Evolutionary conservation across 352 stramenopile species (phyloP).

Genomic region (Peronospora belbahrii): DNA sequence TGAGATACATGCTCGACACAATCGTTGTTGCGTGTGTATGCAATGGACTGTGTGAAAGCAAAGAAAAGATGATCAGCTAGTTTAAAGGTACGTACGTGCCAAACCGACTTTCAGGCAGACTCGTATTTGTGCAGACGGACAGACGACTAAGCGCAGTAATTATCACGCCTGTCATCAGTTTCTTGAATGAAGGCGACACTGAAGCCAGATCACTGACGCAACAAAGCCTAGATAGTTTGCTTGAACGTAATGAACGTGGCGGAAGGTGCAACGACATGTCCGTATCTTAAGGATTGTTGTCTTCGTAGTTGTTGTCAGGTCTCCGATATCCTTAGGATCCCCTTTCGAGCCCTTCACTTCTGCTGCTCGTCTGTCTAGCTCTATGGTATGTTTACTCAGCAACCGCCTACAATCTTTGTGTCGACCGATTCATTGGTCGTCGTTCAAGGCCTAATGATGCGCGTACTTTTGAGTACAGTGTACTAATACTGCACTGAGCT

Average conservation of each 20-base stretch:
- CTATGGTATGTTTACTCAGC: conserved; percentile 9
- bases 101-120: conserved; percentile 4
- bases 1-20: conserved; percentile 5
- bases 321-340: conserved; percentile 19
- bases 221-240: neutral
- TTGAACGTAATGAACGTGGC: neutral
- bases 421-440: neutral
- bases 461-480: conserved; percentile 13
- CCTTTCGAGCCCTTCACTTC: neutral
- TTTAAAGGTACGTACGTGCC: conserved; percentile 2
- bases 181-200: neutral
- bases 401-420: neutral
- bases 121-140: conserved; percentile 4
- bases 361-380: neutral
- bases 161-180: conserved; percentile 5
- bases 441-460: conserved; percentile 16
- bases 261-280: neutral
- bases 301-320: conserved; percentile 17
- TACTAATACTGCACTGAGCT: conserved; percentile 18
- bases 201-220: neutral
- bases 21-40: conserved; percentile 10
- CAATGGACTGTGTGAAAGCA: conserved; percentile 2
- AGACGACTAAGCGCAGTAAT: neutral
- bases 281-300: conserved; percentile 19
- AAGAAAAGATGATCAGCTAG: conserved; percentile 1